Evolutionary conservation across 495 filamentous ascomycete genomes (phyloP), one percentile per base, ranked within the genome.

Genomic region (Lineolata rhizophorae): DNA sequence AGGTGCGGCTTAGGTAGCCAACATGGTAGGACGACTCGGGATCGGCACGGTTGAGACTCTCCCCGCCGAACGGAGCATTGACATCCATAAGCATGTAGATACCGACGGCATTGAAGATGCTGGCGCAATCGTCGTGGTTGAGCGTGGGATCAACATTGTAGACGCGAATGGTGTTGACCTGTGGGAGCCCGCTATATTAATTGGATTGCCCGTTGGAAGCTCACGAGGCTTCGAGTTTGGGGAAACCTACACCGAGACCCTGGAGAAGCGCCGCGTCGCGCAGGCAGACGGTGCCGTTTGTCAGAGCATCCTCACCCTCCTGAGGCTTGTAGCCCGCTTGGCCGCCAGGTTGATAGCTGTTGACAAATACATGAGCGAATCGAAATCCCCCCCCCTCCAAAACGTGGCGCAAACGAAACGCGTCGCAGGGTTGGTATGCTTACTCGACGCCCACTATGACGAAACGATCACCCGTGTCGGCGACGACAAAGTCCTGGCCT

Each of bases 231-330:
- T 6, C n/a, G 6, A 25, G 22, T 25, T 25, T 6, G 6, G 24
- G 12, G 16, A 12, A 25, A 31, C 33, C 15, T 37, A 65, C 55
- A 54, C 74, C 76, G 34, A 95, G 60, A 17, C 63, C 50, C 60
- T 95, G 85, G 68, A 95, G 80, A 16, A 95, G 57, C 6, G 82
- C 82, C 30, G 87, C 85, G 62, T 95, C 85, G 30, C 85, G 73
- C 42, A 85, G 54, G 58, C 85, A 95, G 33, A 65, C 58, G 18
- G 70, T 64, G 16, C 57, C 60, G 49, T 92, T 61, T 44, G 65
- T 81, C 30, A 95, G 60, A 30, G 84, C 73, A 50, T 95, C 85
- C 27, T 59, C 49, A 9, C 61, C 58, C 13, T 46, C 38, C 5
- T 49, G 55, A 6, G 65, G 61, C 42, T 71, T 61, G 55, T 90